Percentiles rank a stretch among this genome's conserved stretches.
These are phyloP conservation scores for Scheffersomyces quercinus DNA, from an alignment of 1,139 yeast species.

Conservation along the genomic window DNA sequence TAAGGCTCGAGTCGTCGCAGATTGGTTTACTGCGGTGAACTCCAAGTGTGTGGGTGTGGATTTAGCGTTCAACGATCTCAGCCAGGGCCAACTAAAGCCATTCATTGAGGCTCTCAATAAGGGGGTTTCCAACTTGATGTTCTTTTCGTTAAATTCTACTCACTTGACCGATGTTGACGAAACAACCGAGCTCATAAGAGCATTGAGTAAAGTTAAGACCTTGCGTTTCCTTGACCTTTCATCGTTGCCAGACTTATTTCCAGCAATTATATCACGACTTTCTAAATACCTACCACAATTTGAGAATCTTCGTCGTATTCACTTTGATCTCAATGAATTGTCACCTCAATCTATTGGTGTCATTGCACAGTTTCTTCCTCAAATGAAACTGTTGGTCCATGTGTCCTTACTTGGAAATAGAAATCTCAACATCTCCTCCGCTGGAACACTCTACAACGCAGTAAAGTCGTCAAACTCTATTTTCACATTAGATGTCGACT, in stretches of 20 bases:
- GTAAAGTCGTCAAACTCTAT: constrained; percentile 65
- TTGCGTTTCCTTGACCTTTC: constrained; percentile 77
- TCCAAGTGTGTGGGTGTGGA: constrained; percentile 78
- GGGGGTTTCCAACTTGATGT: constrained; percentile 43
- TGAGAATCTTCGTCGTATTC: constrained; percentile 66
- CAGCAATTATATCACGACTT: constrained; percentile 63
- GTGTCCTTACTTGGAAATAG: constrained; percentile 72
- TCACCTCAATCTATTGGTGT: constrained; percentile 63
- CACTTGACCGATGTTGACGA: constrained; percentile 55
- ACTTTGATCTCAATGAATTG: constrained; percentile 73
- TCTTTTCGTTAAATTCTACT: constrained; percentile 73
- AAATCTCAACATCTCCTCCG: constrained; percentile 55
- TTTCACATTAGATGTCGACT: constrained; percentile 72
- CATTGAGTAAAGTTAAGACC: constrained; percentile 53
- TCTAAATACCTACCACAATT: constrained; percentile 66
- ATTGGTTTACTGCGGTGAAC: constrained; percentile 59
- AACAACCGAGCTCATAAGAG: constrained; percentile 50
- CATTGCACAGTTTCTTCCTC: constrained; percentile 68
- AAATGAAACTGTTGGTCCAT: constrained; percentile 69
- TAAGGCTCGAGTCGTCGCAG: constrained; percentile 56
- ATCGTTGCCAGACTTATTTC: constrained; percentile 71
- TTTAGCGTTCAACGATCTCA: constrained; percentile 77
- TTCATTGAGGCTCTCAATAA: constrained; percentile 47
- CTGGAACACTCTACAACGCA: constrained; percentile 70
- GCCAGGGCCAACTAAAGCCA: constrained; percentile 51